Conservation (phyloP, 2,329 filamentous ascomycete genomes). For the Parastagonospora nodorum region DNA sequence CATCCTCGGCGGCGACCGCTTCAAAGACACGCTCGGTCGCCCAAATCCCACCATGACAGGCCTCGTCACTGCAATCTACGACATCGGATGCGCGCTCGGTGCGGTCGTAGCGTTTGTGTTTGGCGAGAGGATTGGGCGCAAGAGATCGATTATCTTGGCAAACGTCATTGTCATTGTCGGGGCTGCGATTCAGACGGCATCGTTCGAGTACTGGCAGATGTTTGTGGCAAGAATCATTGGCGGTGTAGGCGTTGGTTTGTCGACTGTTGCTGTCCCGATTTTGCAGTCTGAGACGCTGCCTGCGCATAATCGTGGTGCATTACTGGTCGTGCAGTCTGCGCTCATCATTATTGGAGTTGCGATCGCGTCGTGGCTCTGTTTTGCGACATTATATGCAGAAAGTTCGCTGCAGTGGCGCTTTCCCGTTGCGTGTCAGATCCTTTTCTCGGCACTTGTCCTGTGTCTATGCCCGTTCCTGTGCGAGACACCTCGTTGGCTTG, state of each 20-base stretch:
- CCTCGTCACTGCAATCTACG: slow-evolving; percentile 45
- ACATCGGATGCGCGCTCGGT: slow-evolving; percentile 49
- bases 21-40: slow-evolving; percentile 21
- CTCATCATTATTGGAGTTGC: slow-evolving; percentile 23
- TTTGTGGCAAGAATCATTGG: slow-evolving; percentile 46
- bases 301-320: slow-evolving; percentile 19
- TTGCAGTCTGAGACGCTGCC: slow-evolving; percentile 49
- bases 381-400: slow-evolving; percentile 15
- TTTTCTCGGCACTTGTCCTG: slow-evolving; percentile 61
- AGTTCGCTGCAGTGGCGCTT: slow-evolving; percentile 41
- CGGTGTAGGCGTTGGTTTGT: slow-evolving; percentile 52
- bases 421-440: slow-evolving; percentile 59
- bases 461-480: slow-evolving; percentile 50
- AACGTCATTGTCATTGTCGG: slow-evolving; percentile 44
- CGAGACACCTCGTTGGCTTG: slow-evolving; percentile 49
- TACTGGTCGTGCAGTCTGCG: slow-evolving; percentile 18
- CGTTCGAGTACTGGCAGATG: slow-evolving; percentile 37
- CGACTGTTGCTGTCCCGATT: slow-evolving; percentile 53
- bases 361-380: slow-evolving; percentile 20
- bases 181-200: slow-evolving; percentile 38
- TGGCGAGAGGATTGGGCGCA: slow-evolving; percentile 63
- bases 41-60: slow-evolving; percentile 34
- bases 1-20: slow-evolving; percentile 27
- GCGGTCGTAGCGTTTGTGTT: slow-evolving; percentile 47
- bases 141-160: slow-evolving; percentile 62